Conservation (phyloP, 2,329 filamentous ascomycete species). For the Chaetothyriales sp. region DNA sequence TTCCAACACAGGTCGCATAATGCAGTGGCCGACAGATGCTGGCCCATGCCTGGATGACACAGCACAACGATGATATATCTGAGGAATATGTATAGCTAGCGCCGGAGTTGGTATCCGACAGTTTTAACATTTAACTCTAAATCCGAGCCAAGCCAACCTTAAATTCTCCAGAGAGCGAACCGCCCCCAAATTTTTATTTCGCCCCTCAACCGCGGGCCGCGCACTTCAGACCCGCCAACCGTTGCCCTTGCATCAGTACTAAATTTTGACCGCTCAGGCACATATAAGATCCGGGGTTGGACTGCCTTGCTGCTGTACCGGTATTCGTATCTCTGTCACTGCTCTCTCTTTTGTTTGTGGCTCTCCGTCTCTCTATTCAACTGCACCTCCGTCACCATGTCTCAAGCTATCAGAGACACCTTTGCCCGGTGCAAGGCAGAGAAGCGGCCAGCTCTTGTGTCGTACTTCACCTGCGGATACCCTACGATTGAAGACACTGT, state of each 20-base stretch:
- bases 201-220: no score
- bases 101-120: not conserved
- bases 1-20: not conserved
- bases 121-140: no score
- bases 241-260: no score
- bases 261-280: no score
- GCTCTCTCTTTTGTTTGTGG: not conserved
- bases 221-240: no score
- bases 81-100: not conserved
- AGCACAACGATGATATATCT: no score
- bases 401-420: slow-evolving; percentile 36
- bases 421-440: slow-evolving; percentile 44
- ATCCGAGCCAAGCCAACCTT: no score
- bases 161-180: no score
- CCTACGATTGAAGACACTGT: slow-evolving; percentile 70
- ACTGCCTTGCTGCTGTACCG: no score
- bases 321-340: no score
- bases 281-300: no score
- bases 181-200: no score
- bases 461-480: slow-evolving; percentile 91
- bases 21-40: slow-evolving; percentile 5
- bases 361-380: not conserved
- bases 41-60: not conserved
- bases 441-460: slow-evolving; percentile 65
- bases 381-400: slow-evolving; percentile 21